phyloP scores from a whole-genome alignment of 31 red algal species.

The Odonthalia washingtoniensis region DNA sequence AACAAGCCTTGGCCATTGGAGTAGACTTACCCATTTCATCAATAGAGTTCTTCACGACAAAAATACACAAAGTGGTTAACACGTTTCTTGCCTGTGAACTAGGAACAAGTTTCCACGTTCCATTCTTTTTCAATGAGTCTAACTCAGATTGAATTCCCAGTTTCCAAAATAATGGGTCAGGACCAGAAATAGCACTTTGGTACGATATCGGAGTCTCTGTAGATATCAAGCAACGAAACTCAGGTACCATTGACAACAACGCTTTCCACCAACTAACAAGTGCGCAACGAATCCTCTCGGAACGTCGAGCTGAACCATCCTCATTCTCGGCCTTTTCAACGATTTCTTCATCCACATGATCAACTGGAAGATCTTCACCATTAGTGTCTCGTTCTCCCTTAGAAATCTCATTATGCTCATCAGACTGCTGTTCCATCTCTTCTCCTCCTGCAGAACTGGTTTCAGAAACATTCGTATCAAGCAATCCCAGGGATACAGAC shows the following conservation, averaged over 20 bases:
- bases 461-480: conserved; percentile 26
- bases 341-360: background rate
- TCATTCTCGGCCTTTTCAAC: background rate
- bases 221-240: background rate
- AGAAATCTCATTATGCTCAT: background rate
- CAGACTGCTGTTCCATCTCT: background rate
- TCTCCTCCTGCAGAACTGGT: background rate
- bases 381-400: background rate
- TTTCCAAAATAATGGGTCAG: conserved; percentile 36
- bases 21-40: background rate
- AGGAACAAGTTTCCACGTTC: background rate
- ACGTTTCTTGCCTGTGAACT: conserved; percentile 6
- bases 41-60: background rate
- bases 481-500: background rate
- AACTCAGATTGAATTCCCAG: conserved; percentile 13
- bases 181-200: conserved; percentile 11
- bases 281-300: background rate
- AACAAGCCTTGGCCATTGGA: background rate
- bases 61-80: background rate
- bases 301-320: background rate
- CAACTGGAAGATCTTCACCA: background rate
- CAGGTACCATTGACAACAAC: background rate
- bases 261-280: background rate
- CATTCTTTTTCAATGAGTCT: background rate
- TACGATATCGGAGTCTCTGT: conserved; percentile 3